Conservation (phyloP, 192 early-diverging fungal genomes). For the Phycomyces blakesleeanus region DNA sequence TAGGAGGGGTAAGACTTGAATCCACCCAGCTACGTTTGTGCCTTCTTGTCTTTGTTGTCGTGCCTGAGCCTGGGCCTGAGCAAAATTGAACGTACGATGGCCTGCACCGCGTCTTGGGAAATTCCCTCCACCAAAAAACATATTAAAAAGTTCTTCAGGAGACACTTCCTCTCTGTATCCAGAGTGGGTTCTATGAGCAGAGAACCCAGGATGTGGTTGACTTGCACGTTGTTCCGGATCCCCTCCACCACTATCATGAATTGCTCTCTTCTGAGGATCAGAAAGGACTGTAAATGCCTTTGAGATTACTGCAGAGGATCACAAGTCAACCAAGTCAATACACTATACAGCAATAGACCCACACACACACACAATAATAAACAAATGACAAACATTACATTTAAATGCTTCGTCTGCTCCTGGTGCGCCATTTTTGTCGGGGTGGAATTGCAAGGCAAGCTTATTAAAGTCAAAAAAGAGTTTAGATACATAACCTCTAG, state of each 20-base stretch:
- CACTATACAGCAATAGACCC: too few species aligned
- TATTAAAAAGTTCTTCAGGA: slow-evolving; percentile 92
- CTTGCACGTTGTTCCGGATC: slow-evolving; percentile 53
- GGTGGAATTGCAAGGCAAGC: slow-evolving; percentile 91
- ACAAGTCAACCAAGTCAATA: slow-evolving; percentile 2
- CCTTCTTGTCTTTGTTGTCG: slow-evolving; percentile 19
- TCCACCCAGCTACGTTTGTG: neutral
- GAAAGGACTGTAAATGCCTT: slow-evolving; percentile 90
- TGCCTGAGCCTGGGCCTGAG: slow-evolving; percentile 5
- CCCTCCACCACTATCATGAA: slow-evolving; percentile 82
- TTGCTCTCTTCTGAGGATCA: slow-evolving; percentile 77
- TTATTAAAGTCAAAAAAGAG: slow-evolving; percentile 24
- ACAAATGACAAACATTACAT: slow-evolving; percentile 41
- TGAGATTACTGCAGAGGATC: slow-evolving; percentile 62
- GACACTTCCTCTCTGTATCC: slow-evolving; percentile 59
- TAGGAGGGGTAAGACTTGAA: slow-evolving; percentile 70
- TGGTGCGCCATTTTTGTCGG: slow-evolving; percentile 94
- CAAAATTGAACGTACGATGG: slow-evolving; percentile 34
- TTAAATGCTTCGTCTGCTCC: slow-evolving; percentile 98
- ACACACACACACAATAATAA: neutral
- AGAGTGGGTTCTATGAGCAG: slow-evolving; percentile 22
- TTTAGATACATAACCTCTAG: neutral
- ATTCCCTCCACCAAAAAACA: slow-evolving; percentile 84
- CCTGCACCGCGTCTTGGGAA: slow-evolving; percentile 12
- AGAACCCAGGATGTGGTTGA: slow-evolving; percentile 25